phyloP scores from a whole-genome alignment of 2,329 filamentous ascomycete species.

The Orbilia blumenaviensis region DNA sequence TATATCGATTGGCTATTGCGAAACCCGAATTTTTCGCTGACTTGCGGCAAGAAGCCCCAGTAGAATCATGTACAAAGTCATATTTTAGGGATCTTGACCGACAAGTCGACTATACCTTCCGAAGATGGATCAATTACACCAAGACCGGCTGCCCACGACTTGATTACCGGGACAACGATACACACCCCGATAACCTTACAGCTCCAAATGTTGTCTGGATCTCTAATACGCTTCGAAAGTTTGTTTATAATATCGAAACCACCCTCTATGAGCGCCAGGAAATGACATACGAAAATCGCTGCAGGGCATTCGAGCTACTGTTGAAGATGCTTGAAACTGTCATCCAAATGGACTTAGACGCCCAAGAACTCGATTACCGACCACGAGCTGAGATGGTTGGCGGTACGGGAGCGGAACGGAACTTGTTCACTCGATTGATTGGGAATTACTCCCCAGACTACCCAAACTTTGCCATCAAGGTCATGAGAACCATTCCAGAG shows the following conservation, averaged over 20 bases:
- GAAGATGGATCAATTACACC: slow-evolving; percentile 48
- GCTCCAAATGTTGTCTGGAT: slow-evolving; percentile 42
- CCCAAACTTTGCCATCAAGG: slow-evolving; percentile 28
- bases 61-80: slow-evolving; percentile 41
- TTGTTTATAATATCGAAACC: slow-evolving; percentile 34
- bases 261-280: slow-evolving; percentile 5
- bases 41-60: slow-evolving; percentile 44
- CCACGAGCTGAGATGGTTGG: slow-evolving; percentile 8
- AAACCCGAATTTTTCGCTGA: slow-evolving; percentile 50
- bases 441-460: slow-evolving; percentile 6
- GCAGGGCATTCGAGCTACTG: slow-evolving; percentile 23
- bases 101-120: slow-evolving; percentile 24
- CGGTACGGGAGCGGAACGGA: slow-evolving; percentile 19
- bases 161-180: slow-evolving; percentile 25
- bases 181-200: slow-evolving; percentile 12
- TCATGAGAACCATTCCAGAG: slow-evolving; percentile 21
- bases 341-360: slow-evolving; percentile 24
- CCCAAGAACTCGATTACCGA: background rate
- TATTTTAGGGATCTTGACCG: slow-evolving; percentile 21
- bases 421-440: slow-evolving; percentile 40
- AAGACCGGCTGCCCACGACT: slow-evolving; percentile 32
- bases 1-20: slow-evolving; percentile 49
- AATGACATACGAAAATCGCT: slow-evolving; percentile 9
- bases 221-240: slow-evolving; percentile 5
- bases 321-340: slow-evolving; percentile 33